Base-by-base conservation (phyloP, 2,329 filamentous ascomycete genomes). In the Sclerotinia nivalis region DNA sequence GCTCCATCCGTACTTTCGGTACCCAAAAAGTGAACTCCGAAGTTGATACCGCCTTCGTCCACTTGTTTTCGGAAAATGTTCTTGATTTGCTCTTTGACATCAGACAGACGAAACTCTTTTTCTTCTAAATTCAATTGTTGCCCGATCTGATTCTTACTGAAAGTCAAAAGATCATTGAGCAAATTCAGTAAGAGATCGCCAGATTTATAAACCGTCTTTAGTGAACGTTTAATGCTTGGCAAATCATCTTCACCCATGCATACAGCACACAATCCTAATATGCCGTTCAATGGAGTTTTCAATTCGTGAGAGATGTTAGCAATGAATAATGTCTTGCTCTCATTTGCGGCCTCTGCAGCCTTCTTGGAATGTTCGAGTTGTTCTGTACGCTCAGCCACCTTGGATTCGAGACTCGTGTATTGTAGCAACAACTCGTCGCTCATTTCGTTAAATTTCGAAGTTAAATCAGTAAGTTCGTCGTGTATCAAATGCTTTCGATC, bases 271-370 rank as follows among this genome's bases (percentile, higher is more conserved):
- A 97, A 96, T 71, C 96, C 96, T 76, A 99, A 84, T 62, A 98
- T 97, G 18, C 95, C 96, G 77, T 98, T 98, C 70, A 98, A 85
- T 0, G 96, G 96, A 1, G 96, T 68, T n/a, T 60, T 59, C 3
- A 70, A 31, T 47, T 67, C 69, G 8, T 67, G 88, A 0, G 88
- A 91, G 65, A 98, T 97, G 76, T 98, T 98, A 25, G 96, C 96
- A 73, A 99, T 96, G 82, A 98, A 98, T 12, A 98, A 84, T 0
- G 96, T 98, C 82, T 99, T 99, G 84, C 93, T 96, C 81, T 97
- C 92, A 76, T 97, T 97, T 4, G 94, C 94, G n/a, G 92, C 91
- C 80, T 97, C 94, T 1, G 94, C 94, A 1, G 93, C 93, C 81
- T 93, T 93, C 79, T 97, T 97, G 82, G 91, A 96, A 72, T 93